Conservation (phyloP, 352 stramenopile species). For the Globisporangium acanthophoron region DNA sequence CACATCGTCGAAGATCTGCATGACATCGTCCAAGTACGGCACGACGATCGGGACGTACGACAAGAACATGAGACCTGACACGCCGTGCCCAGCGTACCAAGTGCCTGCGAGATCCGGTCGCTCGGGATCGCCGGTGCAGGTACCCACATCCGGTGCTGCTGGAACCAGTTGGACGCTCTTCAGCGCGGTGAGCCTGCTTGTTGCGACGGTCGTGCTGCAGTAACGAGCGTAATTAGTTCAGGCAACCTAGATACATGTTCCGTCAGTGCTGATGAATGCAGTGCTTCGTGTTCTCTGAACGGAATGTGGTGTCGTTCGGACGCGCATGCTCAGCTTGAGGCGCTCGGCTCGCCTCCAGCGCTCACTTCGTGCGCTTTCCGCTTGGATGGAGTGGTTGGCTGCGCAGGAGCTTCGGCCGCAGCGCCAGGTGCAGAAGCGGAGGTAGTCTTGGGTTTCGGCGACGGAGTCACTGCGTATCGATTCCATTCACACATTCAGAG, state of each 20-base stretch:
- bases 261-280: neutral
- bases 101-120: neutral
- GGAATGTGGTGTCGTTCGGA: neutral
- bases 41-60: neutral
- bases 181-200: neutral
- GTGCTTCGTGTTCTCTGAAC: neutral
- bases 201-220: neutral
- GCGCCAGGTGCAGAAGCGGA: neutral
- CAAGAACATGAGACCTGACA: neutral
- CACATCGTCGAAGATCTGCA: neutral
- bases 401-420: neutral
- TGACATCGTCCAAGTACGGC: neutral
- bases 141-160: neutral
- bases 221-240: no score
- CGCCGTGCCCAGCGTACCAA: neutral
- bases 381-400: constrained; percentile 28
- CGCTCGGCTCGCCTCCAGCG: neutral
- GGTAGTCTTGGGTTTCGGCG: constrained; percentile 5
- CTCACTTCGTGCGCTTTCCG: constrained; percentile 53
- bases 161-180: neutral
- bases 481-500: neutral
- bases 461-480: constrained; percentile 7
- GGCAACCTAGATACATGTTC: no score
- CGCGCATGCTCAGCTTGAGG: neutral
- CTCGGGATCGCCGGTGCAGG: neutral